These are phyloP conservation scores for Plenodomus tracheiphilus DNA, from an alignment of 2,329 filamentous ascomycete genomes.

Conservation along the genomic window DNA sequence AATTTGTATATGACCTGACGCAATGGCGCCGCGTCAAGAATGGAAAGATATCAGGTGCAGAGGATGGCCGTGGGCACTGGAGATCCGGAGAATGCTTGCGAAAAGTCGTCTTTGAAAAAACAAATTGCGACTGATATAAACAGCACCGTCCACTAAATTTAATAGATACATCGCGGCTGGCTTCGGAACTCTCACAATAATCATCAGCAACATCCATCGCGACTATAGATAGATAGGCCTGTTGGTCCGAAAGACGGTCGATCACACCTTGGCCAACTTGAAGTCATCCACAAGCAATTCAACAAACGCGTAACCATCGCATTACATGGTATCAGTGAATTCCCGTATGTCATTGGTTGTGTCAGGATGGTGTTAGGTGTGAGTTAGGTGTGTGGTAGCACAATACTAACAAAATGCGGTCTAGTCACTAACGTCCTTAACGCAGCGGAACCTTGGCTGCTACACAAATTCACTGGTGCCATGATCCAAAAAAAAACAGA, in stretches of 20 bases:
- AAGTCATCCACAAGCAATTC: slow-evolving; percentile 34
- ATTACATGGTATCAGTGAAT: slow-evolving; percentile 62
- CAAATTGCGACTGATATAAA: neutral
- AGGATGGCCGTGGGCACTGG: slow-evolving; percentile 74
- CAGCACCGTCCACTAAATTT: slow-evolving; percentile 64
- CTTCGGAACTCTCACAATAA: slow-evolving; percentile 73
- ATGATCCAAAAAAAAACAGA: neutral
- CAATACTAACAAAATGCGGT: too few species aligned
- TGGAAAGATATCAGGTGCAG: slow-evolving; percentile 70
- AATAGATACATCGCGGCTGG: slow-evolving; percentile 70
- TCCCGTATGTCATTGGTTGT: too few species aligned
- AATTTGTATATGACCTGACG: too few species aligned
- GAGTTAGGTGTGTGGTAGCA: too few species aligned
- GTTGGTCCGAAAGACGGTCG: slow-evolving; percentile 50
- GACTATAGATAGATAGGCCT: slow-evolving; percentile 71
- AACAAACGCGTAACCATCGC: slow-evolving; percentile 53
- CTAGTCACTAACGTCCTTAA: too few species aligned
- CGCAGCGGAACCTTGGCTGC: too few species aligned
- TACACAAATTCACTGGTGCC: too few species aligned
- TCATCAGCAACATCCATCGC: slow-evolving; percentile 76
- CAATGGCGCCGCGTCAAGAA: slow-evolving; percentile 72
- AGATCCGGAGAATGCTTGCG: slow-evolving; percentile 57
- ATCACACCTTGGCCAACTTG: slow-evolving; percentile 38
- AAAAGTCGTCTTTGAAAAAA: too few species aligned
- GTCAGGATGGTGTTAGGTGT: too few species aligned